Conservation (phyloP, 129 eudicot species). For the Artemisia argyi region DNA sequence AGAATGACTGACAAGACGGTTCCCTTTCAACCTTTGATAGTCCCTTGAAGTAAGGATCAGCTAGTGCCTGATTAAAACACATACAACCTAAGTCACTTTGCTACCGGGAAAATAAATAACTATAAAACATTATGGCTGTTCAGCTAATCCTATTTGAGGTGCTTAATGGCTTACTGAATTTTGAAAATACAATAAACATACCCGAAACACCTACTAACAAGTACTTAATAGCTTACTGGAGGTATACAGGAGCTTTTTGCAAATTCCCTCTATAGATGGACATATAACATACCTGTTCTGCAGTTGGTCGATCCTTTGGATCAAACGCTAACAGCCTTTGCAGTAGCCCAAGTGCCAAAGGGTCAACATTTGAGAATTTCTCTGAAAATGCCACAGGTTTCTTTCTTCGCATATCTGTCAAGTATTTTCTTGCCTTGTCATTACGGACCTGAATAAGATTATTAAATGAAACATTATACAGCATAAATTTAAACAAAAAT, state of each 20-base stretch:
- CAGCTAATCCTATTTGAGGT: too few species aligned
- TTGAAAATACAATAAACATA: too few species aligned
- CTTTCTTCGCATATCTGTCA: slow-evolving; percentile 73
- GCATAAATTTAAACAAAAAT: background rate
- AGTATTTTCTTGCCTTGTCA: slow-evolving; percentile 85
- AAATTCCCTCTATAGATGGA: background rate
- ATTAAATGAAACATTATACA: background rate
- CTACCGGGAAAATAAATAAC: background rate
- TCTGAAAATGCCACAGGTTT: slow-evolving; percentile 62
- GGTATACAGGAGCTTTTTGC: too few species aligned
- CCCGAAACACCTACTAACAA: too few species aligned
- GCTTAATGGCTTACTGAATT: too few species aligned
- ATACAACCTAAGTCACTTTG: background rate
- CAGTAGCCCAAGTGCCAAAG: slow-evolving; percentile 63
- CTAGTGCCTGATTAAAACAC: slow-evolving; percentile 50
- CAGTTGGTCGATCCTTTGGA: slow-evolving; percentile 86
- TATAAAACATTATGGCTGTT: background rate
- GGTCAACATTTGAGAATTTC: slow-evolving; percentile 76
- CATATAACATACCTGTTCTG: slow-evolving; percentile 56
- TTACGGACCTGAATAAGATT: slow-evolving; percentile 67
- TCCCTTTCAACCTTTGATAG: slow-evolving; percentile 75
- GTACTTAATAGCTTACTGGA: too few species aligned
- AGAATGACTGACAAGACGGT: slow-evolving; percentile 73
- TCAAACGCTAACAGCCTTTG: slow-evolving; percentile 74
- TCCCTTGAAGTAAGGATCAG: slow-evolving; percentile 90